Evolutionary conservation across 2,329 filamentous ascomycete species (phyloP).

Genomic region (Botryotinia calthae): DNA sequence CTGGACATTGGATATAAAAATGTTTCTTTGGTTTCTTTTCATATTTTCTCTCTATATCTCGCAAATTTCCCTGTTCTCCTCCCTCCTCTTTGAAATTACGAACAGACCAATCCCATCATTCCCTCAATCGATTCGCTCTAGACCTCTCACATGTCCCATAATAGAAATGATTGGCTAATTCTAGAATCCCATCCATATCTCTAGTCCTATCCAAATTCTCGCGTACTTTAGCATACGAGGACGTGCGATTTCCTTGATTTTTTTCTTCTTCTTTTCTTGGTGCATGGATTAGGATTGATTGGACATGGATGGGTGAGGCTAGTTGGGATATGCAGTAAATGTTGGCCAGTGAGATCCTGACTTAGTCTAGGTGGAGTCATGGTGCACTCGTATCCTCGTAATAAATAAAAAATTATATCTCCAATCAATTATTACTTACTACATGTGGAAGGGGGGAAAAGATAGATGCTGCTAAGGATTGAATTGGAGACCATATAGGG

Average conservation of each 20-base stretch:
- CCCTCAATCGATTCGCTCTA: neutral
- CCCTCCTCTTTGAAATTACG: neutral
- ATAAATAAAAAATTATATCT: neutral
- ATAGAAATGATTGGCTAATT: neutral
- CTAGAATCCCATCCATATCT: neutral
- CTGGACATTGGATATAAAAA: neutral
- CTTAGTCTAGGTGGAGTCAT: neutral
- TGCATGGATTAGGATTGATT: neutral
- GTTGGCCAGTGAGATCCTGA: neutral
- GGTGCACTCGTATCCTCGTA: neutral
- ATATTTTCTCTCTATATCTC: neutral
- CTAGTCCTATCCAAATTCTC: neutral
- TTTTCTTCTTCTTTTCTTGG: neutral
- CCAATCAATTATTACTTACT: neutral
- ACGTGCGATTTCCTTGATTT: neutral
- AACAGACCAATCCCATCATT: neutral
- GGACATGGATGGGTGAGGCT: neutral
- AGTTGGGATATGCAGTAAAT: neutral
- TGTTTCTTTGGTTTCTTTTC: neutral
- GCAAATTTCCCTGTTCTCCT: neutral
- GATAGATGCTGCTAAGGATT: neutral
- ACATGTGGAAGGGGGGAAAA: neutral
- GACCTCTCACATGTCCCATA: neutral
- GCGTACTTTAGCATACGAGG: neutral
- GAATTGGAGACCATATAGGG: neutral